Percentiles rank a stretch among this genome's conserved stretches.
Conservation (phyloP, 768 basidiomycete species). For the Amanita rubescens region DNA sequence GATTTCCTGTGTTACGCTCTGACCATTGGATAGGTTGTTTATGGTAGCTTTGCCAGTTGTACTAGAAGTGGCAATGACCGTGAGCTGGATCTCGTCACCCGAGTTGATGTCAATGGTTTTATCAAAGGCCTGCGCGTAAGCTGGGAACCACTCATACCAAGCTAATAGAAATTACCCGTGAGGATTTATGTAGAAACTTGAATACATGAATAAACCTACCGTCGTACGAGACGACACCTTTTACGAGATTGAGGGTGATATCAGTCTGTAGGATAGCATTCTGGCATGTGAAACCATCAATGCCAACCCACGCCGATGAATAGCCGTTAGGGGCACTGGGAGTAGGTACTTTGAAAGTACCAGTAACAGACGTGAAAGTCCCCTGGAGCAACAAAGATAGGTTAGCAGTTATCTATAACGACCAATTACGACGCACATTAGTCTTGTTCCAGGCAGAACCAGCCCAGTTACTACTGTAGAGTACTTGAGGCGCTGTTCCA, state of each 20-base stretch:
- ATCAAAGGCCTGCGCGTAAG: neutral
- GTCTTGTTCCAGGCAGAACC: neutral
- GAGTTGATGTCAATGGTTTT: neutral
- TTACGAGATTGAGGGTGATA: neutral
- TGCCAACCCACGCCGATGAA: neutral
- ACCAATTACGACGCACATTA: neutral
- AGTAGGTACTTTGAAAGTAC: neutral
- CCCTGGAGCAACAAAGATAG: neutral
- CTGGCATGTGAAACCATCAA: neutral
- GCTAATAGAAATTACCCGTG: neutral
- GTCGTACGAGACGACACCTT: neutral
- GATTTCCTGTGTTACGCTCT: neutral
- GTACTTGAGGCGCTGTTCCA: neutral
- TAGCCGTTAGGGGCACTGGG: neutral
- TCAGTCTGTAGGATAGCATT: neutral
- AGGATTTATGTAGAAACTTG: neutral
- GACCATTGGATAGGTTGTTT: neutral
- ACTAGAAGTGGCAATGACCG: neutral
- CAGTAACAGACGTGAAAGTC: neutral
- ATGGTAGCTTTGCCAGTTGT: neutral
- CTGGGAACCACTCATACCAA: constrained; percentile 4
- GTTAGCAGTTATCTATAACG: constrained; percentile 2
- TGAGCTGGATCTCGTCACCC: neutral
- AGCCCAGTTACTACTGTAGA: neutral
- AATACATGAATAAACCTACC: neutral